Evolutionary conservation across 169 alveolate genomes (phyloP).

Genomic region (Eimeria acervulina): DNA sequence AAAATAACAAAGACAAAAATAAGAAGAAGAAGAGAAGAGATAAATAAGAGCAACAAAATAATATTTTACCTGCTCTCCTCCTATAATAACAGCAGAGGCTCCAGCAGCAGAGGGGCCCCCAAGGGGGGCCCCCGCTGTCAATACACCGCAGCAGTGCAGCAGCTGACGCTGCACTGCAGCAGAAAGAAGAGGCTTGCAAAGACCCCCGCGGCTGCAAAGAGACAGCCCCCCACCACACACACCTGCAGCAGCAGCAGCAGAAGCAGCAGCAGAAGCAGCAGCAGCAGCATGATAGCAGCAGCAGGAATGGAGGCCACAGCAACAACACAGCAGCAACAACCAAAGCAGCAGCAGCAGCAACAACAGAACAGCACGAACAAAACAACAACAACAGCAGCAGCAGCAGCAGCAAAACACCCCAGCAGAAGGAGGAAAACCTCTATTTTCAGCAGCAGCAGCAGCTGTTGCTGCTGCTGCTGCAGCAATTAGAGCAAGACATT

Average conservation of each 20-base stretch:
- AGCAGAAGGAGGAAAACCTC: not conserved
- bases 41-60: not conserved
- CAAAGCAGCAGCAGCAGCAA: not conserved
- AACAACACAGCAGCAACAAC: too few species aligned
- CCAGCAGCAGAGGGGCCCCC: constrained; percentile 1
- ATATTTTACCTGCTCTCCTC: constrained; percentile 15
- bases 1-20: too few species aligned
- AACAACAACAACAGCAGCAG: not conserved
- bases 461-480: not conserved
- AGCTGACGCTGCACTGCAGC: constrained; percentile 32
- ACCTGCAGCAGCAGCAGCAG: constrained; percentile 26
- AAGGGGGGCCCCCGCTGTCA: not conserved
- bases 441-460: constrained; percentile 27
- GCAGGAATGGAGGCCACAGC: not conserved
- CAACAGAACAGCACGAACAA: not conserved
- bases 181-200: not conserved
- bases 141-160: constrained; percentile 34
- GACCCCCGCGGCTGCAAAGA: constrained; percentile 11
- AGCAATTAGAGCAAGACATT: not conserved
- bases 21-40: not conserved
- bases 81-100: not conserved
- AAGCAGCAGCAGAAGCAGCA: not conserved
- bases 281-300: not conserved
- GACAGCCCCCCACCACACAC: not conserved
- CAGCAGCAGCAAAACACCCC: not conserved